Evolutionary conservation across 2,329 filamentous ascomycete genomes (phyloP), one percentile per base, ranked within the genome.

Genomic region (Zopfia rhizophila): DNA sequence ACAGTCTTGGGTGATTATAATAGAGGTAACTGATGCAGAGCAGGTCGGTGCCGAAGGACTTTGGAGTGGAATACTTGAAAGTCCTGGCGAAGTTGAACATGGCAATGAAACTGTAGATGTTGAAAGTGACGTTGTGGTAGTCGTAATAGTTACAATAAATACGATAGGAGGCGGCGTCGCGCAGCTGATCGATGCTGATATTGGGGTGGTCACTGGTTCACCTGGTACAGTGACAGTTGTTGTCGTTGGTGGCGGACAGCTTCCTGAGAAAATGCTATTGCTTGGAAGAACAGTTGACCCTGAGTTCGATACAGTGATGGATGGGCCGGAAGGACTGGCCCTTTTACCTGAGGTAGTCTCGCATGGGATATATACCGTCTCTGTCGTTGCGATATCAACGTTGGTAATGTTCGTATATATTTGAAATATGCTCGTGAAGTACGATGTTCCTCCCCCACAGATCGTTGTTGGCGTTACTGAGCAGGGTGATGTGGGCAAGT

Each of bases 401-500:
- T 35, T 43, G 10, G 39, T 43, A 17, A 43, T 36, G 24, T 43
- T 43, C n/a, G 30, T 7, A 17, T 43, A 43, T 5, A 43, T 43
- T 16, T 43, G 29, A 23, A 43, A 43, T 5, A 43, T 36, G 17
- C 31, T 43, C 13, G 39, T 43, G 7, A 43, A 5, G n/a, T 31
- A 36, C 4, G 30, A 8, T 4, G 30, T 36, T 16, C 39, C 39
- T 17, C 39, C 30, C n/a, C 39, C 38, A 17, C 38, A 41, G 10
- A 24, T 11, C 5, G 35, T 18, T 12, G 38, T 32, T 7, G 25
- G 38, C 5, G 38, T 31, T 16, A 41, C 24, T 8, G 28, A 22
- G 21, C 38, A 41, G 17, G 38, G 38, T 19, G 33, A 14, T 4
- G 28, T 41, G 7, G 38, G 23, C 7, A 35, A n/a, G n/a, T n/a